Percentiles rank a stretch among this genome's conserved stretches.
phyloP scores from a whole-genome alignment of 163 green algal genomes.

The Chloromonas sp. region DNA sequence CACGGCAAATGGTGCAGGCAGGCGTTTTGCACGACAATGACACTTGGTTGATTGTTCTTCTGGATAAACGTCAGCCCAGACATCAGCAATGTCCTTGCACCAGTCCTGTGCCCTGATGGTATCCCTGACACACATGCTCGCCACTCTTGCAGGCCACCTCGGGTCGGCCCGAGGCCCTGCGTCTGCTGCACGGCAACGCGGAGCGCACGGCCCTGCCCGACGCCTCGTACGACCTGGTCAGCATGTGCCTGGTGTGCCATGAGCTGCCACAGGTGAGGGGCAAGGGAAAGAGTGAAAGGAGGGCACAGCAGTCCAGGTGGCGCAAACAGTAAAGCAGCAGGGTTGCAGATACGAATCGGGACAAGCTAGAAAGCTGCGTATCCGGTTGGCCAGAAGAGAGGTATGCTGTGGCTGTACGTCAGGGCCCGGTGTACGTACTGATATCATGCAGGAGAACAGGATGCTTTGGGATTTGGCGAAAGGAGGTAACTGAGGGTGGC shows the following conservation, averaged over 20 bases:
- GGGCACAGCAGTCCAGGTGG: no score
- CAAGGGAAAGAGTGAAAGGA: no score
- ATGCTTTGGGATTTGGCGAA: no score
- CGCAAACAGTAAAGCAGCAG: no score
- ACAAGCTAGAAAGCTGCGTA: no score
- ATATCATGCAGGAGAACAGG: no score
- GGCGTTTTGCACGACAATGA: neutral
- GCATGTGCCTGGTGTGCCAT: conserved; percentile 66
- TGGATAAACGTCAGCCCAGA: neutral
- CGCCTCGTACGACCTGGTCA: conserved; percentile 60
- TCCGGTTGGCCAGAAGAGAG: no score
- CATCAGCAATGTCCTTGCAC: neutral
- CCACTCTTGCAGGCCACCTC: neutral
- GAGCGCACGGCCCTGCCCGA: conserved; percentile 55
- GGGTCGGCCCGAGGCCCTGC: conserved; percentile 29
- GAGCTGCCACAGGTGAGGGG: conserved; percentile 54
- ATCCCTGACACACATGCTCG: neutral
- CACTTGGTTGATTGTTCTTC: no score
- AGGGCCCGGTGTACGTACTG: no score
- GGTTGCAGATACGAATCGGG: no score
- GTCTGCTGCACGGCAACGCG: conserved; percentile 51
- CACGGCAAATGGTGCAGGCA: neutral
- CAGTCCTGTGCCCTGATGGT: neutral
- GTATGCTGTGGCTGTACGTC: no score
- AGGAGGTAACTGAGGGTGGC: no score